Conservation (phyloP, 2,329 filamentous ascomycete species). For the Colletotrichum siamense region DNA sequence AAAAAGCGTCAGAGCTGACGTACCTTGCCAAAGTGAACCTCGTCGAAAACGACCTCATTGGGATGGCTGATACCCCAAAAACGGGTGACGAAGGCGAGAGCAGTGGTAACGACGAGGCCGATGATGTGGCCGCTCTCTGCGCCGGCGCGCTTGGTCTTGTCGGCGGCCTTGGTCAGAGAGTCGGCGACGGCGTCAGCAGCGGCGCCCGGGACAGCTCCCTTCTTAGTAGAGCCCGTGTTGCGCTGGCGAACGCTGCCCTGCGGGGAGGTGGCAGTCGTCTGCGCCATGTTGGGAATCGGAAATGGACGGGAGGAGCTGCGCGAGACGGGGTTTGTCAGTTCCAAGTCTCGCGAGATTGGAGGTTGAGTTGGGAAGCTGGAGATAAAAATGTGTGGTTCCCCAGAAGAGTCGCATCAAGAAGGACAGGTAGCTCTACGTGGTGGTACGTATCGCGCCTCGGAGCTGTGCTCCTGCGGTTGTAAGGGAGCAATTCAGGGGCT, state of each 20-base stretch:
- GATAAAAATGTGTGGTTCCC: background rate
- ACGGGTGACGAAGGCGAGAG: slow-evolving; percentile 85
- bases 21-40: slow-evolving; percentile 99
- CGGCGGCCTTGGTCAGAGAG: slow-evolving; percentile 48
- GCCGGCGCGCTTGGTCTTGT: slow-evolving; percentile 42
- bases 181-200: slow-evolving; percentile 55
- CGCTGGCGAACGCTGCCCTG: slow-evolving; percentile 67
- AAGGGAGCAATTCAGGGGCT: slow-evolving; percentile 17
- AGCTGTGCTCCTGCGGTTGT: background rate
- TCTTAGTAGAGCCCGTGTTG: slow-evolving; percentile 54
- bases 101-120: slow-evolving; percentile 77
- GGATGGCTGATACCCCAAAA: slow-evolving; percentile 98
- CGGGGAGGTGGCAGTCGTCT: slow-evolving; percentile 48
- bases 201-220: slow-evolving; percentile 44
- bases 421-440: slow-evolving; percentile 17
- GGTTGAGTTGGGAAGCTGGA: background rate
- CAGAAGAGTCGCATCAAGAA: slow-evolving; percentile 4
- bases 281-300: slow-evolving; percentile 43
- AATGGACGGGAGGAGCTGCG: slow-evolving; percentile 13
- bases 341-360: background rate
- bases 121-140: slow-evolving; percentile 87
- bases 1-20: slow-evolving; percentile 27
- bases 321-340: slow-evolving; percentile 7
- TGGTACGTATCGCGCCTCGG: slow-evolving; percentile 15
- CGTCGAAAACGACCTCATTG: slow-evolving; percentile 96